These are phyloP conservation scores for Sporisorium reilianum DNA, from an alignment of 1,284 basidiomycete species.

Conservation along the genomic window DNA sequence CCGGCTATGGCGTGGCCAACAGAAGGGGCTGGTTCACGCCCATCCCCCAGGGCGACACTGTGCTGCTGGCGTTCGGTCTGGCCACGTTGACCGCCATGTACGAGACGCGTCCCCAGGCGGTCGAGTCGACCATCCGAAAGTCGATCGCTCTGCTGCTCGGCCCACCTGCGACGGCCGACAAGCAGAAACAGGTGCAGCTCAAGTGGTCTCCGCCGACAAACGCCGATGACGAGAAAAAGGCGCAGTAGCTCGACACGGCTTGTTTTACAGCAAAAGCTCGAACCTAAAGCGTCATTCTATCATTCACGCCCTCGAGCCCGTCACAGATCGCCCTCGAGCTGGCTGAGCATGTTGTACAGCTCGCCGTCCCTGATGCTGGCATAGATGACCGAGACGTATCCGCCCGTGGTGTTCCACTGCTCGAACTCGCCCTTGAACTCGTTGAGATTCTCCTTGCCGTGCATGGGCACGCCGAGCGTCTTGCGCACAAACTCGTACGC, in stretches of 20 bases:
- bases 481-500: constrained; percentile 62
- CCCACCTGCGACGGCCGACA: constrained; percentile 19
- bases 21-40: constrained; percentile 39
- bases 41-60: constrained; percentile 32
- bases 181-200: constrained; percentile 26
- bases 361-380: constrained; percentile 53
- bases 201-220: neutral
- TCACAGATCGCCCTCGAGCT: constrained; percentile 38
- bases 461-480: constrained; percentile 62
- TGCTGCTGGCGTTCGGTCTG: constrained; percentile 47
- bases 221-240: constrained; percentile 11
- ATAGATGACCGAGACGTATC: constrained; percentile 55
- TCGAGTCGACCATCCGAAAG: constrained; percentile 18
- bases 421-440: constrained; percentile 57
- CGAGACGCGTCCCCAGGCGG: constrained; percentile 43
- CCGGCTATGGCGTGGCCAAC: constrained; percentile 33
- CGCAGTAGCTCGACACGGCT: neutral
- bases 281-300: too few species aligned
- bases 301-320: too few species aligned
- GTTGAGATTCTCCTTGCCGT: constrained; percentile 59
- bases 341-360: constrained; percentile 49
- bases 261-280: too few species aligned
- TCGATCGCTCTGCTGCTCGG: constrained; percentile 25
- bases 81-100: constrained; percentile 46
- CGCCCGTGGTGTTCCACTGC: constrained; percentile 52